Evolutionary conservation across 768 basidiomycete species (phyloP).

Genomic region (Postia placenta): DNA sequence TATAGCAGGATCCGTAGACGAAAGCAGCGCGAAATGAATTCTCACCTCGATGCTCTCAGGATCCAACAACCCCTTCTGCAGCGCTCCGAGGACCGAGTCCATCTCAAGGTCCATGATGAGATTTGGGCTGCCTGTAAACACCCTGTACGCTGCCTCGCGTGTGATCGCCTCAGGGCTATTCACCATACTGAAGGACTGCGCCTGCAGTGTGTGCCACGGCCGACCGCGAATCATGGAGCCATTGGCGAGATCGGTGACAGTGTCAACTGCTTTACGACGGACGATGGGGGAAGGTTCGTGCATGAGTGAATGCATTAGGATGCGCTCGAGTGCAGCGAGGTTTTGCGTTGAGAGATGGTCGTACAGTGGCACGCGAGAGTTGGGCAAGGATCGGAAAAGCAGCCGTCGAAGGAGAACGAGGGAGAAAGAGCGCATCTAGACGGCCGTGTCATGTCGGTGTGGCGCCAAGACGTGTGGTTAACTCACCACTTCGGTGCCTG

Average conservation of each 20-base stretch:
- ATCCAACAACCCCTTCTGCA: slow-evolving; percentile 66
- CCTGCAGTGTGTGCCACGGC: slow-evolving; percentile 79
- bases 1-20: background rate
- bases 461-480: background rate
- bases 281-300: slow-evolving; percentile 56
- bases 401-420: slow-evolving; percentile 75
- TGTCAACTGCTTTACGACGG: slow-evolving; percentile 66
- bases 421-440: slow-evolving; percentile 80
- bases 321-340: slow-evolving; percentile 61
- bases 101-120: slow-evolving; percentile 72
- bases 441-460: background rate
- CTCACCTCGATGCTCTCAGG: slow-evolving; percentile 55
- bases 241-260: slow-evolving; percentile 70
- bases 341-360: slow-evolving; percentile 69
- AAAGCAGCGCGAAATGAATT: slow-evolving; percentile 14
- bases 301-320: slow-evolving; percentile 62
- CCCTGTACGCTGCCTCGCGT: slow-evolving; percentile 47
- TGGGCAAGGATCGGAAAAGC: slow-evolving; percentile 50
- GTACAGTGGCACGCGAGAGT: slow-evolving; percentile 46
- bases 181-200: slow-evolving; percentile 63
- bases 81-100: slow-evolving; percentile 59
- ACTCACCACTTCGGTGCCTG: slow-evolving; percentile 76
- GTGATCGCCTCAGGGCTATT: slow-evolving; percentile 25
- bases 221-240: slow-evolving; percentile 68
- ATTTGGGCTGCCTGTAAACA: slow-evolving; percentile 71